Base-by-base conservation (phyloP, 257 asterid species). In the Forsythia suspensa region DNA sequence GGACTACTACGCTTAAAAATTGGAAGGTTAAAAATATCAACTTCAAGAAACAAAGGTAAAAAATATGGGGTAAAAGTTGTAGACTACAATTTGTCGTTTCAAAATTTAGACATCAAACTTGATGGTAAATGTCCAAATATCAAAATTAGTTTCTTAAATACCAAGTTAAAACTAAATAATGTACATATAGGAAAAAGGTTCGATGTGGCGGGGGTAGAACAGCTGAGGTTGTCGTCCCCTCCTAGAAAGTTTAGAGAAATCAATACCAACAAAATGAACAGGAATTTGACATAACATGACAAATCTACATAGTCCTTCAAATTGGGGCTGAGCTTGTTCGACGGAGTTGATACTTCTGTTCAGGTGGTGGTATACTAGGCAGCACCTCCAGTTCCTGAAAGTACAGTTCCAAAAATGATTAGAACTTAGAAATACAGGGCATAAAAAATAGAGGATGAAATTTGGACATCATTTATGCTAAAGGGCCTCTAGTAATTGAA, bases 281-380 rank as follows among this genome's bases (percentile, higher is more conserved):
- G n/a, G 36, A 16, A 67, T 24, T 66, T 20, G 43, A 21, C 11
- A 51, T 36, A 29, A 74, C 13, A 63, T 29, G 37, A 63, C n/a
- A 34, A 79, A 66, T 71, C 82, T 79, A 77, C 76, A 75, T 36
- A 59, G 63, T 72, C 73, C 76, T 29, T 88, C 85, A 88, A 2
- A 81, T 16, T 20, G 89, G 92, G 46, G 89, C 86, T 61, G 92
- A 88, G 85, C 88, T 88, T 12, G 90, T 86, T 73, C 90, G 76
- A 8, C 92, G 87, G 59, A 88, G 88, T 72, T 83, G 87, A 55
- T 78, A 82, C 80, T 85, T 88, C 37, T 90, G 89, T 81, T 82
- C 87, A 1, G 90, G 88, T 11, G 61, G 86, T 15, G 90, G 90
- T 67, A 81, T 12, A 66, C 42, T 66, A 11, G 87, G 88, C 81